Evolutionary conservation across 1,139 yeast genomes (phyloP).

Genomic region (Nakaseomyces bracarensis): DNA sequence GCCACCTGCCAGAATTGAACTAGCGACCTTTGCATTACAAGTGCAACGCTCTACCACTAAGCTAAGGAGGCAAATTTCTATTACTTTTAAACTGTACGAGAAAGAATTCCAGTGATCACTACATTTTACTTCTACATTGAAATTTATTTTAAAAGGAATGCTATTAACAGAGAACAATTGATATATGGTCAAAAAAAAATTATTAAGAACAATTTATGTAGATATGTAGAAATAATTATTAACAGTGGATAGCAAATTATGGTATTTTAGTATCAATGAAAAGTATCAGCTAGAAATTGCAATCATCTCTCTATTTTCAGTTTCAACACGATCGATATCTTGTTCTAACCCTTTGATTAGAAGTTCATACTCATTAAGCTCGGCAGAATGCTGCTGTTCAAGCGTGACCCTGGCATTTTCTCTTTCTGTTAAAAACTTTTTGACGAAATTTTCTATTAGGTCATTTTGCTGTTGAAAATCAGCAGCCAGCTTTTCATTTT

Average conservation of each 20-base stretch:
- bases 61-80: constrained; percentile 43
- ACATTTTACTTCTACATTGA: too few species aligned
- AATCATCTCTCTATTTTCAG: neutral
- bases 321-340: constrained; percentile 28
- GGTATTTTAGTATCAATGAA: neutral
- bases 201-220: too few species aligned
- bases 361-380: constrained; percentile 27
- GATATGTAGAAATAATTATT: too few species aligned
- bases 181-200: too few species aligned
- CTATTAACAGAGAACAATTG: too few species aligned
- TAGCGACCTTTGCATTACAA: constrained; percentile 94
- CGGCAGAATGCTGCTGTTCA: constrained; percentile 21
- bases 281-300: neutral
- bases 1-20: constrained; percentile 88
- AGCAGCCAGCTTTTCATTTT: constrained; percentile 28
- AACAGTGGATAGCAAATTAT: too few species aligned
- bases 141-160: too few species aligned
- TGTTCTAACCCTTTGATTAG: constrained; percentile 30
- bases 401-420: constrained; percentile 29
- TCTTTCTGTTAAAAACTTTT: constrained; percentile 22
- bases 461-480: constrained; percentile 32
- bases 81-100: too few species aligned
- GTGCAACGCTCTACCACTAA: constrained; percentile 96
- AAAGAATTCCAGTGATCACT: too few species aligned
- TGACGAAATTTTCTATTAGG: constrained; percentile 28